phyloP scores from a whole-genome alignment of 2,329 filamentous ascomycete species.

The Colletotrichum cordylinicola region DNA sequence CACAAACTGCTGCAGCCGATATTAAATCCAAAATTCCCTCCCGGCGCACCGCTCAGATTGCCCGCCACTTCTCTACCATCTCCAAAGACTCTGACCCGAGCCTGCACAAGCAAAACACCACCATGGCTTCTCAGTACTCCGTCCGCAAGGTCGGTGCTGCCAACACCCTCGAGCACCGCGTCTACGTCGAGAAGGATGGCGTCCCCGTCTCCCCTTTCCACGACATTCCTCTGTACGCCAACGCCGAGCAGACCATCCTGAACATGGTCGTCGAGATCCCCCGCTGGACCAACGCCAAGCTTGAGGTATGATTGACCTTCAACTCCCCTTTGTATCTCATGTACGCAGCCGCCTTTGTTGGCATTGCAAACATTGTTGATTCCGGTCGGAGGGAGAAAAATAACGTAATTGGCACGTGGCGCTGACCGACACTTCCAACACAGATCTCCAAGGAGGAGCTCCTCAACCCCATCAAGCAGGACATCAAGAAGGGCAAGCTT shows the following conservation, averaged over 20 bases:
- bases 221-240: slow-evolving; percentile 97
- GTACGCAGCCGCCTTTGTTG: neutral
- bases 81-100: slow-evolving; percentile 27
- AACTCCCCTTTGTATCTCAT: neutral
- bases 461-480: slow-evolving; percentile 99
- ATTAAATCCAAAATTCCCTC: slow-evolving; percentile 50
- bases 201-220: slow-evolving; percentile 94
- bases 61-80: slow-evolving; percentile 56
- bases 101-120: slow-evolving; percentile 29
- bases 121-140: slow-evolving; percentile 72
- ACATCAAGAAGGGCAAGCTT: slow-evolving; percentile 99
- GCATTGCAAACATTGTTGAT: neutral
- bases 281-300: slow-evolving; percentile 99
- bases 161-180: slow-evolving; percentile 95
- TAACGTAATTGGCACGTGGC: neutral
- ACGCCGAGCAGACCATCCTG: slow-evolving; percentile 91
- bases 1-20: slow-evolving; percentile 16
- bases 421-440: slow-evolving; percentile 18
- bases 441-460: slow-evolving; percentile 99
- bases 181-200: slow-evolving; percentile 98
- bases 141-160: slow-evolving; percentile 87
- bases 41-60: slow-evolving; percentile 58
- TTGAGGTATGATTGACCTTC: slow-evolving; percentile 74
- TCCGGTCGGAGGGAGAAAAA: neutral
- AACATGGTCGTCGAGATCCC: slow-evolving; percentile 99